Base-by-base conservation (phyloP, 108 stramenopile species). In the Epithemia pelagica region DNA sequence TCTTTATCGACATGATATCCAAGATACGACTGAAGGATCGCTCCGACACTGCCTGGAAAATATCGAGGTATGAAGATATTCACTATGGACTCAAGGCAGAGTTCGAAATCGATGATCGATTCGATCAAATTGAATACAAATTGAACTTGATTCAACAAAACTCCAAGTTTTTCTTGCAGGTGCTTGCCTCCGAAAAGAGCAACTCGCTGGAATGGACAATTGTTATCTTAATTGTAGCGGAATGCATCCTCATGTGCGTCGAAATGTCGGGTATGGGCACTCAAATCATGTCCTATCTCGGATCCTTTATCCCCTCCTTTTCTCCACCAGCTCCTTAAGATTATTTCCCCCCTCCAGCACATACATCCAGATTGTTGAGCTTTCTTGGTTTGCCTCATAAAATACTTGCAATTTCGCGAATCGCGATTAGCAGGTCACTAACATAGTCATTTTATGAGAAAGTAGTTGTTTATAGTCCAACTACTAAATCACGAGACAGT, bases 161-260 rank as follows among this genome's bases (percentile, higher is more conserved):
- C 73, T 86, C 94, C 37, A 93, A 95, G 68, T 97, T 97, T 79
- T 95, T 97, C 69, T 70, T 97, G 61, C 94, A 97, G 60, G 86
- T 97, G 23, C 67, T 95, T 28, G 76, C 89, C 54, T 74, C 88
- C 37, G 81, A 97, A 65, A 97, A 97, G 76, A 80, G 79, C 32
- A 91, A 89, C 62, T 77, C 85, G 18, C 59, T 93, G 63, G 96
- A 97, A 69, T 94, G 92, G 96, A 90, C 94, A 66, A 97, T 97
- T 58, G 87, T 97, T 61, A 77, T 82, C 0, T 71, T 97, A 21
- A 97, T 97, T 74, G 59, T 74, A 25, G 85, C 94, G 58, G 96
- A 97, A 69, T 91, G 90, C 55, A 71, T 86, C 15, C 67, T 97
- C 54, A 94, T 95, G 94, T 76, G 82, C 54, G 52, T 89, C 61